These are phyloP conservation scores for Fusarium sambucinum DNA, from an alignment of 2,329 filamentous ascomycete species.

Conservation along the genomic window DNA sequence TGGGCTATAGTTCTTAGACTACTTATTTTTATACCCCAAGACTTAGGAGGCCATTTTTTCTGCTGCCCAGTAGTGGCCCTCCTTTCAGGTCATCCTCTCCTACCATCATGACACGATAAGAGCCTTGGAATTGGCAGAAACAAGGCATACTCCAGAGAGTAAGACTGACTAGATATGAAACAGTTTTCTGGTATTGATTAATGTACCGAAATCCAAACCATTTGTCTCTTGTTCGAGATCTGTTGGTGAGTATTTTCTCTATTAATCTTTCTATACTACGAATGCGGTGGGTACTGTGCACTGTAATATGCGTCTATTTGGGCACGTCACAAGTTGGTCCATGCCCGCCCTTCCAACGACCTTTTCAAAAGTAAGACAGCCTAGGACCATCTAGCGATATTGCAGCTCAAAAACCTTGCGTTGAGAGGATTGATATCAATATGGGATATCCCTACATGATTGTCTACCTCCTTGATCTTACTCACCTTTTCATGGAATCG, in stretches of 20 bases:
- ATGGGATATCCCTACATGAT: slow-evolving; percentile 13
- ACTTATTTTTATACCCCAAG: too few species aligned
- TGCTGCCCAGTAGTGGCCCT: too few species aligned
- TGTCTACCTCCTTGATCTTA: background rate
- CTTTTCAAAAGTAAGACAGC: slow-evolving; percentile 17
- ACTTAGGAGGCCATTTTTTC: too few species aligned
- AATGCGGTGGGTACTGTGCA: background rate
- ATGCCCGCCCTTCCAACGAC: slow-evolving; percentile 19
- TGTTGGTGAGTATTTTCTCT: slow-evolving; percentile 9
- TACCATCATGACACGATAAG: slow-evolving; percentile 23
- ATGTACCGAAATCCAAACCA: background rate
- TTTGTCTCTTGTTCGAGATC: slow-evolving; percentile 1
- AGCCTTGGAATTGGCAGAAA: background rate
- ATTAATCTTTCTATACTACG: background rate
- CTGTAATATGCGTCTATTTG: background rate
- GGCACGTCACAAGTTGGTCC: slow-evolving; percentile 19
- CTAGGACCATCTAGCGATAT: slow-evolving; percentile 25
- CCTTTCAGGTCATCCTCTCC: slow-evolving; percentile 19
- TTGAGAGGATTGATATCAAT: background rate
- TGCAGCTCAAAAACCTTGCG: background rate
- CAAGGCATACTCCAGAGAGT: background rate
- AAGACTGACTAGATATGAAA: background rate
- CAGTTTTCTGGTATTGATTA: background rate
- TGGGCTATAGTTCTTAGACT: too few species aligned
- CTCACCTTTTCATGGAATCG: too few species aligned